A percentile compares a stretch with the other conserved stretches of the same genome.
Evolutionary conservation across 2,329 filamentous ascomycete genomes (phyloP).

Genomic region (Curvularia verruculosa): DNA sequence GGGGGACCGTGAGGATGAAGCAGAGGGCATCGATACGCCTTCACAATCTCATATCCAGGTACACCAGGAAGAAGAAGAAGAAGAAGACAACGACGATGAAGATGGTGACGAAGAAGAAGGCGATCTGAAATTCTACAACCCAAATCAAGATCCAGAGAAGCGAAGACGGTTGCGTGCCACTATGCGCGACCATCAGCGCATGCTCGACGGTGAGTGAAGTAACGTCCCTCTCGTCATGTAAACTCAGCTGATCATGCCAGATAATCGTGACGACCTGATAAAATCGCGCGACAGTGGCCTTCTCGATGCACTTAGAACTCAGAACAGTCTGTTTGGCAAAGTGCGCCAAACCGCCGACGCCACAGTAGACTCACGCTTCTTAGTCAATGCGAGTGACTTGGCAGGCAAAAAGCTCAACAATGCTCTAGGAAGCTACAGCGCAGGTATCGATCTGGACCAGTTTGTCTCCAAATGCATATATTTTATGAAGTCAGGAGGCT

Average conservation of each 20-base stretch:
- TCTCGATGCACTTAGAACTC: constrained; percentile 69
- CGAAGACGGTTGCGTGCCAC: constrained; percentile 72
- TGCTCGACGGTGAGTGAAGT: constrained; percentile 58
- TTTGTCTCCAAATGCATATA: constrained; percentile 88
- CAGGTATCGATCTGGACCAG: constrained; percentile 86
- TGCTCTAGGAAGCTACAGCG: constrained; percentile 72
- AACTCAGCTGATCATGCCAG: constrained; percentile 53
- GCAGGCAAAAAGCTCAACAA: constrained; percentile 78
- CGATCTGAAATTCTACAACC: constrained; percentile 68
- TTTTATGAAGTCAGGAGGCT: constrained; percentile 75
- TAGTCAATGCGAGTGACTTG: constrained; percentile 81
- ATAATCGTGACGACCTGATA: constrained; percentile 75
- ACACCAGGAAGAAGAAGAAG: constrained; percentile 25
- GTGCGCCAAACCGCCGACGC: constrained; percentile 91
- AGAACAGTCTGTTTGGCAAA: constrained; percentile 68
- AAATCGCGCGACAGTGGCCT: constrained; percentile 65
- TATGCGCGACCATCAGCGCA: constrained; percentile 69
- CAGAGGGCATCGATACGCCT: background rate
- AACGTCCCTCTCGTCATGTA: background rate
- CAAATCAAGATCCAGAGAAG: constrained; percentile 78
- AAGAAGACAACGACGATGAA: constrained; percentile 15
- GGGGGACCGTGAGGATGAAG: constrained; percentile 24
- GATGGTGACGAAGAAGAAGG: constrained; percentile 21
- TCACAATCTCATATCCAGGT: constrained; percentile 3
- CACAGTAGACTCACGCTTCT: constrained; percentile 83